Percentiles rank a stretch among this genome's conserved stretches.
These are phyloP conservation scores for Fusarium penzigii DNA, from an alignment of 2,329 filamentous ascomycete species.

Conservation along the genomic window DNA sequence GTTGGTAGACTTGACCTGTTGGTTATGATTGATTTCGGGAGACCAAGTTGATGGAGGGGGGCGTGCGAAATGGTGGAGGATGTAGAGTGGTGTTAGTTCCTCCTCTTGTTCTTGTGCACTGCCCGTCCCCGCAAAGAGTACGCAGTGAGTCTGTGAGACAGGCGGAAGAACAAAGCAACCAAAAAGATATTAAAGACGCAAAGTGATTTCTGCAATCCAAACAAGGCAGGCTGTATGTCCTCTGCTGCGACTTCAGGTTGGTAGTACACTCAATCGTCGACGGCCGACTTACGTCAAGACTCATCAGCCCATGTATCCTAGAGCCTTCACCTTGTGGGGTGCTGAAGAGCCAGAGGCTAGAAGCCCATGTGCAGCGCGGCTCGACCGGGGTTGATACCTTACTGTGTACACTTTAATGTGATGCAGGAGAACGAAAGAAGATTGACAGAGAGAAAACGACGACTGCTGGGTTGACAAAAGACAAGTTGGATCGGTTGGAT, in stretches of 20 bases:
- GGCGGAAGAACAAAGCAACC: slow-evolving; percentile 16
- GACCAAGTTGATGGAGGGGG: slow-evolving; percentile 24
- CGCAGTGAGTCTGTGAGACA: slow-evolving; percentile 17
- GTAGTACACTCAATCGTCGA: slow-evolving; percentile 11
- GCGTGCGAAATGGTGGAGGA: slow-evolving; percentile 23
- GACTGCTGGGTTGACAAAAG: slow-evolving; percentile 15
- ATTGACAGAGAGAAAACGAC: slow-evolving; percentile 3
- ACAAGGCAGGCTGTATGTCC: slow-evolving; percentile 27
- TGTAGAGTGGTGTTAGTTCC: slow-evolving; percentile 26
- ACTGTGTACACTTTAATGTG: slow-evolving; percentile 16
- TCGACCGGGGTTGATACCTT: slow-evolving; percentile 14
- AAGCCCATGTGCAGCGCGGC: slow-evolving; percentile 24
- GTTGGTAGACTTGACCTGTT: slow-evolving; percentile 21
- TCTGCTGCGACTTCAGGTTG: slow-evolving; percentile 24
- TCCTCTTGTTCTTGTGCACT: slow-evolving; percentile 20
- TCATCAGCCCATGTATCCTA: slow-evolving; percentile 27
- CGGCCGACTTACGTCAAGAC: slow-evolving; percentile 31
- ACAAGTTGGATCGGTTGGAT: slow-evolving; percentile 12
- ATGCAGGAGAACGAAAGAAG: slow-evolving; percentile 16
- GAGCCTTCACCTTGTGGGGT: slow-evolving; percentile 12
- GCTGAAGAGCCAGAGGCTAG: background rate
- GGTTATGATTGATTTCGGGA: slow-evolving; percentile 23
- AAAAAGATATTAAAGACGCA: slow-evolving; percentile 20
- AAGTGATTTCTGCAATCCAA: slow-evolving; percentile 28
- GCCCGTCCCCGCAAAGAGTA: slow-evolving; percentile 27